Base-by-base conservation (phyloP, 306 rosid genomes). In the Casuarina glauca region DNA sequence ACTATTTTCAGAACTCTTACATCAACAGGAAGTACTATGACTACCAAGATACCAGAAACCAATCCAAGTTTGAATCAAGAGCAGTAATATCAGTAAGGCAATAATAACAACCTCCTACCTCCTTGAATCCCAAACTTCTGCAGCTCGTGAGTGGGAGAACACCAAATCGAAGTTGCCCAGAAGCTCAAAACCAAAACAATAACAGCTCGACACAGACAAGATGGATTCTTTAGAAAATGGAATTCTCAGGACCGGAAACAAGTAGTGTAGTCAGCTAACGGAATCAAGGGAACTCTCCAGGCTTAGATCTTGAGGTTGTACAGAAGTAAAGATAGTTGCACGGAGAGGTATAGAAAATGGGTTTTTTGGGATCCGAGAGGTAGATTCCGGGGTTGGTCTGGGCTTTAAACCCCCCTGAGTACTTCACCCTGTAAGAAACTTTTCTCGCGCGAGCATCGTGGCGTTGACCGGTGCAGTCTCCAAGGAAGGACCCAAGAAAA, bases 191-290 rank as follows among this genome's bases (percentile, higher is more conserved):
- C 17, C 46, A 8, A 12, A 41, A 41, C 74, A 26, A 9, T 26
- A 20, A 15, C 39, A 20, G 26, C 4, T 10, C 7, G n/a, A 17
- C 52, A 8, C 38, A 41, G 52, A 68, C 38, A 43, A n/a, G 19
- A 19, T 3, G 35, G 50, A 45, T 9, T 32, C 4, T 26, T 41
- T 69, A 9, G 4, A 3, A 17, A 44, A 42, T 9, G 32, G 42
- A 26, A 62, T 55, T 50, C 45, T 32, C n/a, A 39, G 42, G 10
- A 6, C 2, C 3, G 36, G 9, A 43, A 0, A 41, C n/a, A 52
- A 61, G 68, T 64, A 58, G n/a, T 76, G 69, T 35, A 20, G 66
- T 70, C 70, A 84, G 82, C 79, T 79, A 55, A 73, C 55, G 80
- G 9, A 26, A 26, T 17, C 60, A 17, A 15, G 4, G 7, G 17